Base-by-base conservation (phyloP, 805 yeast genomes). In the Yarrowia osloensis region DNA sequence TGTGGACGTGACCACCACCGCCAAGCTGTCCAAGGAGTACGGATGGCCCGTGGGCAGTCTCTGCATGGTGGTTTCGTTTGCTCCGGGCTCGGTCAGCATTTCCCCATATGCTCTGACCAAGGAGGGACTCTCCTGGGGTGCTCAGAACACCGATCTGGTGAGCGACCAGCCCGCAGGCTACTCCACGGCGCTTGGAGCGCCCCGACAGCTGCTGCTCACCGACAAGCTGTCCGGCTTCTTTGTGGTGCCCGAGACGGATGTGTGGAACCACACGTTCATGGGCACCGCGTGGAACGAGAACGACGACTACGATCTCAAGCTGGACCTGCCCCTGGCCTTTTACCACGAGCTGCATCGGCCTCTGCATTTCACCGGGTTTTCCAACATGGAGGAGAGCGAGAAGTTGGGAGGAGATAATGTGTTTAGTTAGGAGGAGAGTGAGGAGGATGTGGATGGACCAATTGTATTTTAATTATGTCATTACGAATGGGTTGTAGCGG, bases 211-310 rank as follows among this genome's bases (percentile, higher is more conserved):
- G 68, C 78, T 91, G 26, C 76, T 95, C 22, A 86, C 97, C 0
- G 94, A 87, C 69, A 81, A 87, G 68, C 82, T 91, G 57, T 82
- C 84, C 75, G 99, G 99, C 6, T 88, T 86, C 70, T 93, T 91
- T 77, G 75, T 91, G 76, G 96, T 91, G 0, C 99, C 99, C 1
- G 87, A 85, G 24, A 88, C 88, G 35, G 87, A 86, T 67, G 75
- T 91, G 33, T 95, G 99, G 99, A 95, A 95, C 76, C 91, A 88
- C 74, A 83, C 96, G 2, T 94, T 95, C 73, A 83, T 91, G 78
- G 95, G 97, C 1, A 88, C 95, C 0, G 85, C 89, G 9, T 95
- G 95, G 89, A 86, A 84, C 71, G 79, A 86, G 5, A 82, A 83
- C n/a, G 75, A 84, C 54, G 81, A 79, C 7, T 91, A 83, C 72